phyloP scores from a whole-genome alignment of 257 asterid species.

The Lavandula angustifolia region DNA sequence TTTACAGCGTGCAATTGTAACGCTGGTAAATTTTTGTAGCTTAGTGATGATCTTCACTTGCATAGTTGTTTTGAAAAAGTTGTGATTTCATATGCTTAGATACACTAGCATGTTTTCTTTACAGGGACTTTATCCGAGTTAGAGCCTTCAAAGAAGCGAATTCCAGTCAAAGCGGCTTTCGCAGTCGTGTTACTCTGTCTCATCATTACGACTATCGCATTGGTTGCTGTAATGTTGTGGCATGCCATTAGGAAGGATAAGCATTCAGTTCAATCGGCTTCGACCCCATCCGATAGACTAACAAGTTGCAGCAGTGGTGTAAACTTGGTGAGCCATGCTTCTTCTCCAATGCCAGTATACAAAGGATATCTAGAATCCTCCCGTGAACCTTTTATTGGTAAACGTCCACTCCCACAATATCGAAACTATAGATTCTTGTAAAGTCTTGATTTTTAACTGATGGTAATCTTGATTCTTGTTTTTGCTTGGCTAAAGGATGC shows the following conservation, averaged over 20 bases:
- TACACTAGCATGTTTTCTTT: constrained; percentile 27
- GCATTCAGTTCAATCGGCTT: constrained; percentile 45
- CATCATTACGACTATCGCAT: constrained; percentile 50
- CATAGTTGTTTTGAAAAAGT: constrained; percentile 17
- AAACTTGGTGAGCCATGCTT: constrained; percentile 60
- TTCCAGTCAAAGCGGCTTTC: constrained; percentile 47
- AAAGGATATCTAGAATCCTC: constrained; percentile 44
- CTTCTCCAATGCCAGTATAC: constrained; percentile 45
- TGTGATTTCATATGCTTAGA: constrained; percentile 11
- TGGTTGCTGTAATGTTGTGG: constrained; percentile 53
- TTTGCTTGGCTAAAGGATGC: constrained; percentile 62
- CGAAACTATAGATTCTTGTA: constrained; percentile 4
- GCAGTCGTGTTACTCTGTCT: constrained; percentile 57
- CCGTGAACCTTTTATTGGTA: constrained; percentile 51
- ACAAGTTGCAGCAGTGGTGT: constrained; percentile 60
- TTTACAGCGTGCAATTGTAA: constrained; percentile 74
- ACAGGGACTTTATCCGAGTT: constrained; percentile 53
- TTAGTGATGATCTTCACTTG: constrained; percentile 18
- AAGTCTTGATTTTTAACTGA: constrained; percentile 9
- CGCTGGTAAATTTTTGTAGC: constrained; percentile 54
- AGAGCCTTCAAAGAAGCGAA: constrained; percentile 52
- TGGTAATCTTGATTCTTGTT: constrained; percentile 13
- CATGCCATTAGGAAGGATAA: constrained; percentile 50
- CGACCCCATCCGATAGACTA: constrained; percentile 63
- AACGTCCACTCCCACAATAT: background rate